Percentiles rank a stretch among this genome's conserved stretches.
phyloP scores from a whole-genome alignment of 805 yeast species.

The Candida silvicultrix region DNA sequence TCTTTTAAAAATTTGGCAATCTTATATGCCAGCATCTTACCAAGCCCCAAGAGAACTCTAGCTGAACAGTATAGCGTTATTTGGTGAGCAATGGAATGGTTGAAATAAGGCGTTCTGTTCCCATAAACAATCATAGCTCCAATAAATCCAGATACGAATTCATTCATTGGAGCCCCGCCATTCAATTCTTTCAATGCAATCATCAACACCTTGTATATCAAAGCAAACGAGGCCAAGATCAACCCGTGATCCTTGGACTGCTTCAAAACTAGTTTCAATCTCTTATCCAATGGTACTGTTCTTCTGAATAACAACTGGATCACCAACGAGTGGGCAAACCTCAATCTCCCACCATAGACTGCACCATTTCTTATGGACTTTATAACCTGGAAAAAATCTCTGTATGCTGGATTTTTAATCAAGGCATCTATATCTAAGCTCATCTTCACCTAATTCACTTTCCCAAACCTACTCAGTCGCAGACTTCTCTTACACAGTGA shows the following conservation, averaged over 20 bases:
- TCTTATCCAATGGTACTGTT: conserved; percentile 27
- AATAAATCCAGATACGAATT: conserved; percentile 29
- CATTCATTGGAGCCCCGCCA: conserved; percentile 16
- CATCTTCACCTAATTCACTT: conserved; percentile 8
- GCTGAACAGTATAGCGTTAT: conserved; percentile 70
- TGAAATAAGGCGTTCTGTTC: conserved; percentile 25
- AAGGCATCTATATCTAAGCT: conserved; percentile 13
- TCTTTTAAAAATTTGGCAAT: conserved; percentile 9
- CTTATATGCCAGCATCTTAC: conserved; percentile 24
- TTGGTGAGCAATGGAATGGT: conserved; percentile 55
- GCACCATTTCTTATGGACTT: conserved; percentile 37
- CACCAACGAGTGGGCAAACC: conserved; percentile 61
- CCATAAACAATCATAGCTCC: conserved; percentile 38
- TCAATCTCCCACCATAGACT: conserved; percentile 54
- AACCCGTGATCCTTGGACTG: conserved; percentile 52
- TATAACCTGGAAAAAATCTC: conserved; percentile 28
- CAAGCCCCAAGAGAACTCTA: conserved; percentile 56
- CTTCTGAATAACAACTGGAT: conserved; percentile 44
- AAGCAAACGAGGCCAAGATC: conserved; percentile 50
- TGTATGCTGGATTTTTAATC: conserved; percentile 27
- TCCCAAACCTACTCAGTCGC: too few species aligned
- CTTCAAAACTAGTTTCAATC: conserved; percentile 38
- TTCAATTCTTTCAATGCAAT: conserved; percentile 21
- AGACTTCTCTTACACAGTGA: too few species aligned
- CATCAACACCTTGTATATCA: conserved; percentile 39